Evolutionary conservation across 169 alveolate species (phyloP), one percentile per base, ranked within the genome.

Genomic region (Haemoproteus tartakovskyi): DNA sequence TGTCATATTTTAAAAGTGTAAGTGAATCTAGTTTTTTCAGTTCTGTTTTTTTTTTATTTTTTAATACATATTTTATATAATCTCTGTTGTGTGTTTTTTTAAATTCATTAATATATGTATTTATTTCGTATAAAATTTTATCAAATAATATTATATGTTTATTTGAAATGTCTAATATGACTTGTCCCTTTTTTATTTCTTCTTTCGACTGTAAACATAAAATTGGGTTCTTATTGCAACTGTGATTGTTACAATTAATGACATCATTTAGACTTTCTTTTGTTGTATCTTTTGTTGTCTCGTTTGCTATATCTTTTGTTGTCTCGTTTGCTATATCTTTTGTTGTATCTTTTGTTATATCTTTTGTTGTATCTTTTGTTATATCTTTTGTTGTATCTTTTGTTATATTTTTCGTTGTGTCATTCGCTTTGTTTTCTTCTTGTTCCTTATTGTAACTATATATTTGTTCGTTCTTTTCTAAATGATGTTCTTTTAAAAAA

Each of bases 31-130:
- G 24, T 41, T 67, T 22, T 18, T 26, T 67, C 43, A 67, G 24
- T 60, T 67, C 54, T 2, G 51, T 61, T 37, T 67, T 61, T 43
- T 54, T 38, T 22, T 67, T 67, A 46, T 67, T 67, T 54, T 67
- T 67, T 54, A 67, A 67, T 18, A 67, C 56, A 46, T 67, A 52
- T 67, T 67, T 67, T 33, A 67, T 30, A 36, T 67, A 67, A 59
- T 67, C 56, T 9, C 51, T 70, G 36, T 67, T 67, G 43, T 54
- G 56, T 1, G 59, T 3, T 21, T 45, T 54, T 18, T 56, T 26
- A 47, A 67, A 67, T 36, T 3, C 11, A 24, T 67, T 21, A 2
- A 67, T 70, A 47, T 26, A 67, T 0, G 38, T 52, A 27, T 41
- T 45, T 41, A 67, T 67, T 67, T 67, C 51, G 19, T 67, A 29